Conservation (phyloP, 345 rosid species). For the Psidium guajava region DNA sequence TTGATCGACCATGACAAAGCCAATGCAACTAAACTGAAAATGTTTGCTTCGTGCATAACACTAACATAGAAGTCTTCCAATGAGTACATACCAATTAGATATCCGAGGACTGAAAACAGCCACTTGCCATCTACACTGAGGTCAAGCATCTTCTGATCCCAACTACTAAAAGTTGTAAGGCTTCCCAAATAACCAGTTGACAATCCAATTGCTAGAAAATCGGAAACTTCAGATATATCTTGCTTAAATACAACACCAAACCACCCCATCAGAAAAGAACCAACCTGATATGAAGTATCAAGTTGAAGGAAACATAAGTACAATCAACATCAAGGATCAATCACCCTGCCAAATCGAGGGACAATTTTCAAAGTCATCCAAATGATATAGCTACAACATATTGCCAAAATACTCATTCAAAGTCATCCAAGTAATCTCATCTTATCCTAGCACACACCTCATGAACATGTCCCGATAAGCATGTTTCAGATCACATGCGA, state of each 20-base stretch:
- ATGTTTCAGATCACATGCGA: not conserved
- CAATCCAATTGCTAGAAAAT: conserved; percentile 64
- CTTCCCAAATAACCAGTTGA: conserved; percentile 89
- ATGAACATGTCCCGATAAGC: not conserved
- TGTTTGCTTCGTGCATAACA: not conserved
- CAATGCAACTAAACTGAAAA: not conserved
- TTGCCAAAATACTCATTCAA: not conserved
- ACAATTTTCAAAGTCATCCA: not conserved
- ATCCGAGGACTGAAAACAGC: conserved; percentile 53
- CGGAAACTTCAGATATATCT: conserved; percentile 51
- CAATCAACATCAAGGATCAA: not conserved
- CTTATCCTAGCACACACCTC: not conserved
- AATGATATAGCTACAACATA: not conserved
- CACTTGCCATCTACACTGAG: conserved; percentile 65
- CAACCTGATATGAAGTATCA: conserved; percentile 32
- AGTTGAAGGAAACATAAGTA: not conserved
- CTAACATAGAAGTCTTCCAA: not conserved
- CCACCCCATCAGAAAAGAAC: conserved; percentile 99
- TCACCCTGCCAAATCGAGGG: not conserved
- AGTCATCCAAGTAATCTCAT: not conserved
- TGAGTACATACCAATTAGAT: conserved; percentile 45
- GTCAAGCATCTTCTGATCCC: conserved; percentile 97
- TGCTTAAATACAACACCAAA: conserved; percentile 74
- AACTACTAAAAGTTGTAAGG: conserved; percentile 93
- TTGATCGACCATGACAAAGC: not conserved